Evolutionary conservation across 805 yeast species (phyloP).

Genomic region (Wickerhamiella australiensis): DNA sequence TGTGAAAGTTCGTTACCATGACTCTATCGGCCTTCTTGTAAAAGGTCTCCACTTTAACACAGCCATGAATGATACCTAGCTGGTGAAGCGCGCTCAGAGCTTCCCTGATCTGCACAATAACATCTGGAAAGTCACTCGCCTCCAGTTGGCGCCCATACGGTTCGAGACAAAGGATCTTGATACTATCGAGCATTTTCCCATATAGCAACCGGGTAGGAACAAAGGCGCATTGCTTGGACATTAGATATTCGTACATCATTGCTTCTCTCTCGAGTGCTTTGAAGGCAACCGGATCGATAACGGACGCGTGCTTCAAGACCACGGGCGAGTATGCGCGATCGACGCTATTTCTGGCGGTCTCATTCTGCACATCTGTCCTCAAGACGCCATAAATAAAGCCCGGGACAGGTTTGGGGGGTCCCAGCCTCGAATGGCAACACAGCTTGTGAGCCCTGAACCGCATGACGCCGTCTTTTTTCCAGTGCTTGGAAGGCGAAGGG

Average conservation of each 20-base stretch:
- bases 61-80: constrained; percentile 17
- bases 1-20: constrained; percentile 18
- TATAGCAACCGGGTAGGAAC: constrained; percentile 18
- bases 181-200: constrained; percentile 18
- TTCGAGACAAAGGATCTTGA: constrained; percentile 20
- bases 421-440: neutral
- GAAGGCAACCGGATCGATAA: neutral
- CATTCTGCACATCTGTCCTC: neutral
- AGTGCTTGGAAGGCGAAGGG: neutral
- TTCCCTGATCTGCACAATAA: constrained; percentile 14
- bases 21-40: constrained; percentile 15
- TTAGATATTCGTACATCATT: constrained; percentile 20
- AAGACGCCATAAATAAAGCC: neutral
- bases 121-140: constrained; percentile 8
- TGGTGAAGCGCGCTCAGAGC: constrained; percentile 18
- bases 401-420: neutral
- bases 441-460: neutral
- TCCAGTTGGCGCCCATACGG: constrained; percentile 21
- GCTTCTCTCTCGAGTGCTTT: constrained; percentile 17
- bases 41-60: constrained; percentile 17
- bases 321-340: constrained; percentile 1
- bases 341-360: neutral
- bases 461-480: neutral
- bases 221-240: constrained; percentile 2
- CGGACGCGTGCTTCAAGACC: neutral